Percentiles rank a stretch among this genome's conserved stretches.
phyloP scores from a whole-genome alignment of 306 rosid genomes.

The Vigna angularis region DNA sequence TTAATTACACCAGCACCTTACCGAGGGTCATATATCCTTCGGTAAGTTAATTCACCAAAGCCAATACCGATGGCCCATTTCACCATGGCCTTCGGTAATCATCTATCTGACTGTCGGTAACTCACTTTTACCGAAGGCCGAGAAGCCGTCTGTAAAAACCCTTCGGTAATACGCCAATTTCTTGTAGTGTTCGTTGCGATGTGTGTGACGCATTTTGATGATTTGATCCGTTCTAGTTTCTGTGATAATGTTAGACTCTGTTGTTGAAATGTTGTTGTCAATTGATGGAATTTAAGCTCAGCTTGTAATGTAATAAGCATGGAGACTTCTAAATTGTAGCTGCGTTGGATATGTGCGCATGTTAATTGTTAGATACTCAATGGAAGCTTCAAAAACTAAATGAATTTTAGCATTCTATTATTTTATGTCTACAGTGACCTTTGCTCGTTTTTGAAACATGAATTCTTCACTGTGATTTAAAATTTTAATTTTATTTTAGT shows the following conservation, averaged over 20 bases:
- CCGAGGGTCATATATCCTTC: too few relatives aligned
- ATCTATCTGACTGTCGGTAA: too few relatives aligned
- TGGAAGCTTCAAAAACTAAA: not conserved
- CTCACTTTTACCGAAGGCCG: too few relatives aligned
- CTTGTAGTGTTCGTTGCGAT: conserved; percentile 1
- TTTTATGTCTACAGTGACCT: not conserved
- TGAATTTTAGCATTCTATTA: not conserved
- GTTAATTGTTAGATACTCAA: not conserved
- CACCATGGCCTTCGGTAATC: too few relatives aligned
- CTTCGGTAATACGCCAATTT: too few relatives aligned
- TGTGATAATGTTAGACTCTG: not conserved
- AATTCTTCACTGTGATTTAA: not conserved
- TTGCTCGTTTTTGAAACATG: not conserved
- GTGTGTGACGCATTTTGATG: conserved; percentile 23
- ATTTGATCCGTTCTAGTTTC: conserved; percentile 24
- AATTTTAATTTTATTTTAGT: not conserved
- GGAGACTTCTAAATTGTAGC: not conserved
- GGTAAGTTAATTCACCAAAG: too few relatives aligned
- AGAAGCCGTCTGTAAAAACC: too few relatives aligned
- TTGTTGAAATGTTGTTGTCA: not conserved
- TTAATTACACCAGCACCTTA: too few relatives aligned
- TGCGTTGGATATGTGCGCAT: not conserved
- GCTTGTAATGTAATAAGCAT: not conserved
- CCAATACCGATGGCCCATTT: too few relatives aligned
- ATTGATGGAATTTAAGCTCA: conserved; percentile 23